A percentile compares a stretch with the other conserved stretches of the same genome.
phyloP scores from a whole-genome alignment of 331 rosid genomes.

The Malus hybrid region DNA sequence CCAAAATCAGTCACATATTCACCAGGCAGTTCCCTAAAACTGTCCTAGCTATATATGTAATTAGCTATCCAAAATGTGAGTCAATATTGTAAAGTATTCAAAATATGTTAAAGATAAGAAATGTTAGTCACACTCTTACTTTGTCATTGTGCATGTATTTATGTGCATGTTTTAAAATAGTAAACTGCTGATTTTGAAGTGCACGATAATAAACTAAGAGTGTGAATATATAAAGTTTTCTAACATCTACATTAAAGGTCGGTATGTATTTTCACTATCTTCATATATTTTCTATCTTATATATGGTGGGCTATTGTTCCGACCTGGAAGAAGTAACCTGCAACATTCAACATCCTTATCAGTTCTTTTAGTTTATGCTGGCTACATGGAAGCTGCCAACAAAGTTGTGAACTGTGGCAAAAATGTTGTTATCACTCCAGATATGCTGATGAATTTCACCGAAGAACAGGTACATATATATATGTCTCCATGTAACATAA shows the following conservation, averaged over 20 bases:
- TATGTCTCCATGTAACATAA: background rate
- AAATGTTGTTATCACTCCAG: slow-evolving; percentile 1
- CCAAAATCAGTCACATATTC: slow-evolving; percentile 40
- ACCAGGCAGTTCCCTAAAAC: slow-evolving; percentile 21
- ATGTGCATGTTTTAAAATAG: no score
- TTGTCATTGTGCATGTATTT: no score
- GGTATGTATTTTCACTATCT: no score
- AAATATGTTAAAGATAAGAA: background rate
- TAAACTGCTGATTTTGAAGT: no score
- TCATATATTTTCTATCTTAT: background rate
- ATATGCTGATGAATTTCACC: background rate
- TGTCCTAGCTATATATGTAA: background rate
- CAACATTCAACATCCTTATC: slow-evolving; percentile 26
- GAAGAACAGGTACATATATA: slow-evolving; percentile 12
- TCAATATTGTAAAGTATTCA: background rate
- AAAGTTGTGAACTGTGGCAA: slow-evolving; percentile 5
- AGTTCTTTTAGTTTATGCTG: slow-evolving; percentile 14
- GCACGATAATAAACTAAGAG: no score
- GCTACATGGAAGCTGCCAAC: slow-evolving; percentile 8
- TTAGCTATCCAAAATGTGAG: background rate
- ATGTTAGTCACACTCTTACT: no score
- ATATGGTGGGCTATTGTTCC: slow-evolving; percentile 18
- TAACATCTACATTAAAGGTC: no score
- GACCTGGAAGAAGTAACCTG: slow-evolving; percentile 26
- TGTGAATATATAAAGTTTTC: no score